Conservation (phyloP, 1,284 basidiomycete species). For the Rhodotorula glutinis region DNA sequence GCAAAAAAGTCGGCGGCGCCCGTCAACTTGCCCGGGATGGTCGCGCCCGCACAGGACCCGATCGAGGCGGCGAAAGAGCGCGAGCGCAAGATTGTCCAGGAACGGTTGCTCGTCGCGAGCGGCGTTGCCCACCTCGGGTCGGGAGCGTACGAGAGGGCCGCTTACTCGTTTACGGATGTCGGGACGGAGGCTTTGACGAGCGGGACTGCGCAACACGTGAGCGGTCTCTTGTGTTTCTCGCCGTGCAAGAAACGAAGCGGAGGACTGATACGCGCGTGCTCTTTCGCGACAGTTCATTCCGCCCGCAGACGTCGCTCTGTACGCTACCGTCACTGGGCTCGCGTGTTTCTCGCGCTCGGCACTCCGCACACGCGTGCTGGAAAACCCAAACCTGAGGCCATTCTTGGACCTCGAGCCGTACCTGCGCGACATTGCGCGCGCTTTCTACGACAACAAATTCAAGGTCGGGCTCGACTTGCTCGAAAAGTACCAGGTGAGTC, state of each 20-base stretch:
- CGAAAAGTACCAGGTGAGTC: conserved; percentile 65
- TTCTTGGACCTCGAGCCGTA: conserved; percentile 84
- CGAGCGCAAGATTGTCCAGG: conserved; percentile 55
- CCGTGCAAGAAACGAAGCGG: no score
- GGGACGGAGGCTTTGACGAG: conserved; percentile 30
- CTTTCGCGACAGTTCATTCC: conserved; percentile 59
- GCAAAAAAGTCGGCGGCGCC: conserved; percentile 34
- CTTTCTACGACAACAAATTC: conserved; percentile 78
- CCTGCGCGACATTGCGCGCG: conserved; percentile 72
- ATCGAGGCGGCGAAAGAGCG: conserved; percentile 37
- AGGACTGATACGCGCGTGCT: not conserved
- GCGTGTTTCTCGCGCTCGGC: conserved; percentile 65
- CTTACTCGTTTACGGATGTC: conserved; percentile 55
- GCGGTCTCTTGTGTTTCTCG: conserved; percentile 7
- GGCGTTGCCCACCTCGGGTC: conserved; percentile 69
- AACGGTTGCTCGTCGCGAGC: conserved; percentile 72
- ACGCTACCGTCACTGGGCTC: conserved; percentile 73
- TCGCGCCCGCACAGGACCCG: conserved; percentile 38
- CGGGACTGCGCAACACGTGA: conserved; percentile 16
- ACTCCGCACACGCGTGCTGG: conserved; percentile 65
- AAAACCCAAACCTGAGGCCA: conserved; percentile 64
- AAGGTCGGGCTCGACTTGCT: conserved; percentile 71
- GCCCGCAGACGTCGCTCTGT: conserved; percentile 75
- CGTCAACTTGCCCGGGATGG: conserved; percentile 42
- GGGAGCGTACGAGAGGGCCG: conserved; percentile 70